Evolutionary conservation across 192 early-diverging fungal species (phyloP).

Genomic region (Backusella circina): DNA sequence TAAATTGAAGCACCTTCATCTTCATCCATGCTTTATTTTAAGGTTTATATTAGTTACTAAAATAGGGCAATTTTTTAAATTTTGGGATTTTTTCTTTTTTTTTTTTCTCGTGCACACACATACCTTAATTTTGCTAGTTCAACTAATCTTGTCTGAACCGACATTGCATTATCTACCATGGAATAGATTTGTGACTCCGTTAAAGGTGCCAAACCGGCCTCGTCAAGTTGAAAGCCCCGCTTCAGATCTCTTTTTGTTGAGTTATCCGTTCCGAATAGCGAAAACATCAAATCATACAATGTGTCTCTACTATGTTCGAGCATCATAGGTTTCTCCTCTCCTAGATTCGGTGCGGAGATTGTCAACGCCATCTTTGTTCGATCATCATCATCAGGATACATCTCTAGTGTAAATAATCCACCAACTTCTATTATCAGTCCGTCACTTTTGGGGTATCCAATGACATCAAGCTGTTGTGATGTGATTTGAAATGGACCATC

Average conservation of each 20-base stretch:
- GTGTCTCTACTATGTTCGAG: not conserved
- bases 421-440: not conserved
- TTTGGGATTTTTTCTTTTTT: not conserved
- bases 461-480: not conserved
- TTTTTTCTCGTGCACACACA: no score
- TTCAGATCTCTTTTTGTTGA: not conserved
- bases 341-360: not conserved
- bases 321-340: not conserved
- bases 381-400: not conserved
- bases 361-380: not conserved
- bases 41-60: not conserved
- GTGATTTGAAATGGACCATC: not conserved
- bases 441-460: not conserved
- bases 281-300: not conserved
- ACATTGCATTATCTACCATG: slow-evolving; percentile 47
- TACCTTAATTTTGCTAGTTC: not conserved
- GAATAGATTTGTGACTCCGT: slow-evolving; percentile 1
- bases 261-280: not conserved
- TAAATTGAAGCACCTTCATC: not conserved
- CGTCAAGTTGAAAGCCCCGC: not conserved
- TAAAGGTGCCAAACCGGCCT: not conserved
- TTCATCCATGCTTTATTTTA: not conserved
- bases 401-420: not conserved
- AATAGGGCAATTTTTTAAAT: not conserved
- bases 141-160: slow-evolving; percentile 40